Evolutionary conservation across 257 asterid genomes (phyloP).

Genomic region (Solanum arcanum): DNA sequence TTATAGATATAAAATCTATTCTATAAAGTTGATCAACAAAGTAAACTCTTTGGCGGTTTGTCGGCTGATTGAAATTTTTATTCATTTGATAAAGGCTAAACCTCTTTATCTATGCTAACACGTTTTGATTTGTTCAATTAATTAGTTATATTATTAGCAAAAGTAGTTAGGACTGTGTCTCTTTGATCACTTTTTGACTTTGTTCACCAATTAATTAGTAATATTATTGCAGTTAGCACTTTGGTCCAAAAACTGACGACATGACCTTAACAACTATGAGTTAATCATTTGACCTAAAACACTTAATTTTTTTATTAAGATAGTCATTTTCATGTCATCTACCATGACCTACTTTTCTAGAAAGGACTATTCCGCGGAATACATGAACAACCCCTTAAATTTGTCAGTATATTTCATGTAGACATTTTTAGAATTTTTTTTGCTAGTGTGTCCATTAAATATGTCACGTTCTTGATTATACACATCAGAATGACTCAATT

Average conservation of each 20-base stretch:
- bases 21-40: neutral
- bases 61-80: neutral
- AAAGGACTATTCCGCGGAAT: neutral
- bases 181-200: neutral
- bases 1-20: neutral
- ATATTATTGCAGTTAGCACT: neutral
- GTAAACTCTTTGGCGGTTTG: neutral
- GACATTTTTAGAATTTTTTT: neutral
- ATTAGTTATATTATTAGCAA: neutral
- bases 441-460: neutral
- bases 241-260: neutral
- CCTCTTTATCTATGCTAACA: neutral
- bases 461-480: neutral
- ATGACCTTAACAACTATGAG: neutral
- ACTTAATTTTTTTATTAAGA: neutral
- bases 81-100: neutral
- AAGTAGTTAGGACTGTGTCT: neutral
- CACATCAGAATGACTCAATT: neutral
- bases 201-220: neutral
- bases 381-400: neutral
- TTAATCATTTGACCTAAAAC: neutral
- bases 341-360: neutral
- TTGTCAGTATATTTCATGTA: neutral
- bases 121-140: neutral
- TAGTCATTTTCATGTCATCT: constrained; percentile 6